Evolutionary conservation across 2,329 filamentous ascomycete species (phyloP).

Genomic region (Periconia sp.): DNA sequence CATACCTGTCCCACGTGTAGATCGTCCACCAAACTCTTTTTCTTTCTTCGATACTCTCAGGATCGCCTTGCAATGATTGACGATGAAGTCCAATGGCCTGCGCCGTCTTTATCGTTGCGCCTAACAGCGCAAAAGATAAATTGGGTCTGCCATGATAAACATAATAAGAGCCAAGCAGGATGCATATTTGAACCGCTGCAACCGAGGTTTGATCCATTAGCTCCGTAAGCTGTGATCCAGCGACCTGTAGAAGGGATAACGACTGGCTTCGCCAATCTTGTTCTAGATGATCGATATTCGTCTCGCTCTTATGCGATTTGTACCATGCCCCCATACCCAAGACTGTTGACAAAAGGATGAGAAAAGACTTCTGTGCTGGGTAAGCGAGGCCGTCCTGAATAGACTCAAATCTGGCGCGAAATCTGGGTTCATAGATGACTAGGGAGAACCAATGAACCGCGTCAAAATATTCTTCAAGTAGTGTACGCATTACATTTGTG

Average conservation of each 20-base stretch:
- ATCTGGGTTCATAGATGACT: slow-evolving; percentile 50
- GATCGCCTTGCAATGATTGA: slow-evolving; percentile 28
- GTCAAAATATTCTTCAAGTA: slow-evolving; percentile 52
- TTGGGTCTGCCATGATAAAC: slow-evolving; percentile 53
- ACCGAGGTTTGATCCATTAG: slow-evolving; percentile 51
- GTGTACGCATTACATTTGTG: slow-evolving; percentile 29
- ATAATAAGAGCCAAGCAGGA: slow-evolving; percentile 49
- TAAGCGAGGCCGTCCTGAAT: slow-evolving; percentile 43
- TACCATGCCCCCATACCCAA: slow-evolving; percentile 51
- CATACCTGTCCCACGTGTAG: slow-evolving; percentile 49
- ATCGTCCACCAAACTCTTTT: slow-evolving; percentile 50
- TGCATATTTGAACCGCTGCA: slow-evolving; percentile 46
- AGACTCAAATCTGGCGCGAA: slow-evolving; percentile 41
- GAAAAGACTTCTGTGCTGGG: slow-evolving; percentile 43
- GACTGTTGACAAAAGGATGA: slow-evolving; percentile 46
- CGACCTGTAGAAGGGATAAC: slow-evolving; percentile 26
- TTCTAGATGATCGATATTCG: slow-evolving; percentile 7
- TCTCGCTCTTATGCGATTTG: slow-evolving; percentile 27
- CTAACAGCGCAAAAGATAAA: slow-evolving; percentile 47
- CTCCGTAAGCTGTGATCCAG: slow-evolving; percentile 45
- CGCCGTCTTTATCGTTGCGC: slow-evolving; percentile 46
- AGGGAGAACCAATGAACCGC: slow-evolving; percentile 55
- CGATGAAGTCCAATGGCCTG: slow-evolving; percentile 45
- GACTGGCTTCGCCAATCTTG: slow-evolving; percentile 23
- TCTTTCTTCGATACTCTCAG: no score